Evolutionary conservation across 2,329 filamentous ascomycete genomes (phyloP).

Genomic region (Alternaria triticina): DNA sequence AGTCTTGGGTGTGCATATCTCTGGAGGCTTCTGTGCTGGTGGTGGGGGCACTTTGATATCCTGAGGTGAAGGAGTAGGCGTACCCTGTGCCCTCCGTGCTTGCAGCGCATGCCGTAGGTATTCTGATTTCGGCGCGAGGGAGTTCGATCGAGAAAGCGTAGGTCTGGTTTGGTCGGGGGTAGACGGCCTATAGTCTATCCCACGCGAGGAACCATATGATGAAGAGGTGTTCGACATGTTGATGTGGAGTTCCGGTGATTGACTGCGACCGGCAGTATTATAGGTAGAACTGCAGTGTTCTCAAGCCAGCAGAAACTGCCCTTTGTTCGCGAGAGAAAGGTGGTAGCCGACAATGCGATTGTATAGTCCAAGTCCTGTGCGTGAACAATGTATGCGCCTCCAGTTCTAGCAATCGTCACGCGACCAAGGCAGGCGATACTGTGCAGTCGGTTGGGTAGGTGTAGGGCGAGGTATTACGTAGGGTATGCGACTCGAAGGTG

Average conservation of each 20-base stretch:
- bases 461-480: background rate
- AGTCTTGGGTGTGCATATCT: constrained; percentile 7
- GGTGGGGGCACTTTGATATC: constrained; percentile 11
- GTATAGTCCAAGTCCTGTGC: constrained; percentile 3
- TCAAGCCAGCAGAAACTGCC: background rate
- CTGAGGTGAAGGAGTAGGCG: constrained; percentile 19
- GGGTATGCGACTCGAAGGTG: background rate
- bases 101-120: constrained; percentile 42
- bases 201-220: constrained; percentile 24
- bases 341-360: constrained; percentile 7
- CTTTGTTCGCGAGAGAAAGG: constrained; percentile 10
- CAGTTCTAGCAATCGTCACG: background rate
- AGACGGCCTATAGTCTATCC: constrained; percentile 17
- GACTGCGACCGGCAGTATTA: background rate
- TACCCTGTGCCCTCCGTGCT: constrained; percentile 35
- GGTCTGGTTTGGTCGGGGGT: constrained; percentile 23
- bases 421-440: background rate
- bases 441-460: background rate
- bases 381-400: constrained; percentile 6
- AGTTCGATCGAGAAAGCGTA: constrained; percentile 17
- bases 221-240: constrained; percentile 34
- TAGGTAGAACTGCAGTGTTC: background rate
- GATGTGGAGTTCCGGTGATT: background rate
- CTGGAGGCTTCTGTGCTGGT: constrained; percentile 6
- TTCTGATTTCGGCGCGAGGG: constrained; percentile 42